Percentiles rank a stretch among this genome's conserved stretches.
phyloP scores from a whole-genome alignment of 371 early-diverging fungal genomes.

The Gilbertella persicaria region DNA sequence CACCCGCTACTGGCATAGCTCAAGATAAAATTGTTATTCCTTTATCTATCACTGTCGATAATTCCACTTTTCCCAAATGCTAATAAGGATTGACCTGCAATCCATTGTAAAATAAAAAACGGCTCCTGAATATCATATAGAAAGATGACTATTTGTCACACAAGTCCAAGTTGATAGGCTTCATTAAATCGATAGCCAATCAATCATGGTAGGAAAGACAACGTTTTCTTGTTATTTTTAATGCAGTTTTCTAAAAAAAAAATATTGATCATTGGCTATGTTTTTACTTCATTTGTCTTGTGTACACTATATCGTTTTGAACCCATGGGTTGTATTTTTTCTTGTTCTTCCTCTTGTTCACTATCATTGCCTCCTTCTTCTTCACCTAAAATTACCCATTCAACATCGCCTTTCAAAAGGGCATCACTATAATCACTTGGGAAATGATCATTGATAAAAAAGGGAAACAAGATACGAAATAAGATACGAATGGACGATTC shows the following conservation, averaged over 20 bases:
- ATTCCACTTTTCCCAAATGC: constrained; percentile 24
- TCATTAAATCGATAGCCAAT: neutral
- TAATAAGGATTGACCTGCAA: neutral
- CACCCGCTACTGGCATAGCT: constrained; percentile 1
- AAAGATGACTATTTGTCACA: too few species aligned
- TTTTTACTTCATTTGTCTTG: neutral
- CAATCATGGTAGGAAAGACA: constrained; percentile 5
- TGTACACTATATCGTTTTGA: constrained; percentile 2
- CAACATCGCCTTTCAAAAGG: constrained; percentile 39
- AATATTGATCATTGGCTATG: too few species aligned
- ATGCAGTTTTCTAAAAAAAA: constrained; percentile 8
- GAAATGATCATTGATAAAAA: constrained; percentile 62
- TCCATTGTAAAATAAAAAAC: too few species aligned
- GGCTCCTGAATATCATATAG: too few species aligned
- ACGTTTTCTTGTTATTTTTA: constrained; percentile 1
- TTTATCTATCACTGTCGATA: constrained; percentile 16
- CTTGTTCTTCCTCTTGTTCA: neutral
- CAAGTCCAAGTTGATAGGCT: too few species aligned
- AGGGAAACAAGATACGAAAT: constrained; percentile 53
- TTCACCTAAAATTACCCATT: constrained; percentile 45
- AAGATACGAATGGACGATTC: constrained; percentile 51
- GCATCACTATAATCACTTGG: constrained; percentile 54
- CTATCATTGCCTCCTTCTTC: constrained; percentile 24
- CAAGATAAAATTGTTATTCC: constrained; percentile 20
- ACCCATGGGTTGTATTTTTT: too few species aligned